Conservation (phyloP, 306 rosid genomes). For the Senna tora region DNA sequence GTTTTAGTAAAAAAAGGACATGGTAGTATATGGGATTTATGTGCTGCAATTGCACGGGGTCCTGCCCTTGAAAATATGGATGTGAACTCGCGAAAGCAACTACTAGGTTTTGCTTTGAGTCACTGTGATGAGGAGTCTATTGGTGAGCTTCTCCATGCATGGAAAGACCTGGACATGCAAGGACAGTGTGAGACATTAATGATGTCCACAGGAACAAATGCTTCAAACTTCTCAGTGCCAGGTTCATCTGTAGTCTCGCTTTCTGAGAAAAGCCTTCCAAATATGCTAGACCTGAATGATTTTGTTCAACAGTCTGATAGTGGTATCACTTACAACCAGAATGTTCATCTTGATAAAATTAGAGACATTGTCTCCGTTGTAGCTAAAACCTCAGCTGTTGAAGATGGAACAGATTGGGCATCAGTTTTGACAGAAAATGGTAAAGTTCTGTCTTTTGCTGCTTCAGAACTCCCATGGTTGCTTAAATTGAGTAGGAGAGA, state of each 20-base stretch:
- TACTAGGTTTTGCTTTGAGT: constrained; percentile 90
- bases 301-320: constrained; percentile 48
- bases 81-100: constrained; percentile 81
- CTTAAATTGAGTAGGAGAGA: constrained; percentile 74
- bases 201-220: constrained; percentile 55
- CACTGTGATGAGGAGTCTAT: constrained; percentile 95
- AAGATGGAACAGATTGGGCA: constrained; percentile 68
- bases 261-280: constrained; percentile 50
- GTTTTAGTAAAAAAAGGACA: constrained; percentile 87
- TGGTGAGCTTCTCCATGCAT: constrained; percentile 84
- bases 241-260: constrained; percentile 59
- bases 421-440: constrained; percentile 80
- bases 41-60: constrained; percentile 99
- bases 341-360: constrained; percentile 57
- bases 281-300: constrained; percentile 50
- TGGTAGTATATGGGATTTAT: constrained; percentile 92
- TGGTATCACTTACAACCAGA: constrained; percentile 54
- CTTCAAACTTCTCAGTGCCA: constrained; percentile 57
- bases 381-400: constrained; percentile 71
- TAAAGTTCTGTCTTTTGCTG: constrained; percentile 76
- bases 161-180: constrained; percentile 98
- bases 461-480: constrained; percentile 88
- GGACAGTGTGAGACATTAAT: constrained; percentile 81
- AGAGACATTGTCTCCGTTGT: constrained; percentile 56
- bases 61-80: constrained; percentile 98